These are phyloP conservation scores for Cetradonia linearis DNA, from an alignment of 495 filamentous ascomycete genomes.

Conservation along the genomic window DNA sequence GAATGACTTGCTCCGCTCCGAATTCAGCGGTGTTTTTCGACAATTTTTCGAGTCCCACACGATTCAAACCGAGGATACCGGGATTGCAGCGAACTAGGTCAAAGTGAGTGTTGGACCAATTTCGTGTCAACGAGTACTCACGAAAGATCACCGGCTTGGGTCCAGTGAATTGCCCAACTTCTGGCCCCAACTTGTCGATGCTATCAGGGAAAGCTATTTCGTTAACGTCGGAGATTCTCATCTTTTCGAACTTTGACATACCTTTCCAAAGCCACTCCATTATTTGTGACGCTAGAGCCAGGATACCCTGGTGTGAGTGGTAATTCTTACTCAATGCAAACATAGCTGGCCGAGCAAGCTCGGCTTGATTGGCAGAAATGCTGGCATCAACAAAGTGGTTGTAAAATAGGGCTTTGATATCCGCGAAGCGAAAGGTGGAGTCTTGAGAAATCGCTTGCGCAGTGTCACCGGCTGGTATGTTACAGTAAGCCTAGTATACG, in stretches of 20 bases:
- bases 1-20: conserved; percentile 37
- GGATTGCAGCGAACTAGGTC: conserved; percentile 1
- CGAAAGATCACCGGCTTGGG: conserved; percentile 35
- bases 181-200: conserved; percentile 35
- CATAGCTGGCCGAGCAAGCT: conserved; percentile 25
- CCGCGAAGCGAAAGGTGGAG: conserved; percentile 34
- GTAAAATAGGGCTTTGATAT: conserved; percentile 34
- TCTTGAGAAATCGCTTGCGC: conserved; percentile 40
- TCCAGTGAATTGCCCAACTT: conserved; percentile 31
- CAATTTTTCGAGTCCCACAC: conserved; percentile 26
- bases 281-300: conserved; percentile 33
- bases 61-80: conserved; percentile 22
- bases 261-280: conserved; percentile 31
- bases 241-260: no score
- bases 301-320: conserved; percentile 38
- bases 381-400: conserved; percentile 26
- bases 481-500: not conserved
- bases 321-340: conserved; percentile 34
- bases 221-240: not conserved
- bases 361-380: conserved; percentile 17
- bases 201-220: conserved; percentile 24
- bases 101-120: not conserved
- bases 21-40: conserved; percentile 30
- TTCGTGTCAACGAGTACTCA: not conserved
- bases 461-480: conserved; percentile 32